Evolutionary conservation across 371 early-diverging fungal genomes (phyloP), one percentile per base, ranked within the genome.

Genomic region (Encephalitozoon intestinalis): DNA sequence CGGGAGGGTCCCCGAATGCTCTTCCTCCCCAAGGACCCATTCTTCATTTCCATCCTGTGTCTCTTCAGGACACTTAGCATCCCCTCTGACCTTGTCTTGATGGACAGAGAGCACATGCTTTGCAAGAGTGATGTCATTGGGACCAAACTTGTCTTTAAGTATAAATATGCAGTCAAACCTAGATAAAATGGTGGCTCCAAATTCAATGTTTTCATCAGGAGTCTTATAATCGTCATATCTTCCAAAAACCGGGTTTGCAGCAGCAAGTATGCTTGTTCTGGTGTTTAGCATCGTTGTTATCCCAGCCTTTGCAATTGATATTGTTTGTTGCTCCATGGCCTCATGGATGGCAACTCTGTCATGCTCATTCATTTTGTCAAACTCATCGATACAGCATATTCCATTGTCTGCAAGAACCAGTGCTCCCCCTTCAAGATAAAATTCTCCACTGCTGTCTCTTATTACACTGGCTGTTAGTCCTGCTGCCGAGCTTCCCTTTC

Each of bases 281-380:
- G 97, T 93, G 85, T 97, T 97, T 37, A 99, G 87, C 69, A 96
- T 92, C 0, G 99, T 97, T 0, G 97, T 97, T 81, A 99, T 99
- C 75, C 98, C 99, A 23, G 99, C 99, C 86, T 99, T 99, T 64
- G 98, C 96, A 78, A 99, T 97, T 7, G 94, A 94, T 70, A 99
- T 96, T 0, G 98, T 99, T 84, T 97, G 97, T 86, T 99, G 99
- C 87, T 99, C 98, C 99, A 99, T 99, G 21, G 99, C 99, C 88
- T 99, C 99, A 87, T 99, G 99, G 80, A 99, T 99, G 23, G 97
- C 96, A 0, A 97, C 97, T 72, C 97, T 88, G 85, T 99, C 99
- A 82, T 94, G 94, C 66, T 97, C 95, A 78, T 94, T 87, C 98
- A 97, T 97, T 87, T 99, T 97, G 86, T 99, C 99, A 87, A 99